Base-by-base conservation (phyloP, 2,329 filamentous ascomycete genomes). In the Penicillium sp. region DNA sequence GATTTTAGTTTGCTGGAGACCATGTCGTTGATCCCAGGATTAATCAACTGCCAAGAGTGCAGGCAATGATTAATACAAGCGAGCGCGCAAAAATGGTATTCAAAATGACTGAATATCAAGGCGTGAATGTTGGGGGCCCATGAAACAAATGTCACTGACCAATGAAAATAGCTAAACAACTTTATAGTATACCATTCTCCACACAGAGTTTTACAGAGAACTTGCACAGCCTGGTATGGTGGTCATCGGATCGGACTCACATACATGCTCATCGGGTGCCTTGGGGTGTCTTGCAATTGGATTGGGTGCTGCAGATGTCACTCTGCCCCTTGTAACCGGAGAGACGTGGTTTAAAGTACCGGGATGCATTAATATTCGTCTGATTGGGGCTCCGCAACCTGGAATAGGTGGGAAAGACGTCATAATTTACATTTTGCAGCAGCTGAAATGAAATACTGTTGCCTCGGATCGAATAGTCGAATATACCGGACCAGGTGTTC, bases 1-100 rank as follows among this genome's bases (percentile, higher is more conserved):
- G 81, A 0, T 78, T 84, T 60, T 84, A 81, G 82, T 74, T 84
- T 15, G 81, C 82, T 0, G 79, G 78, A 1, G 82, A 84, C 66
- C 82, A 84, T 64, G 74, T 79, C 4, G 80, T 84, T 10, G 80
- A 84, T 56, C 82, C 82, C 1, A 71, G 79, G 1, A 67, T 78
- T 10, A 76, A 76, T 33, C 62, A 76, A 28, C 62, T 66, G 1
- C 78, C 80, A 6, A 63, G 72, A 35, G 70, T 79, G 44, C 69
- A 75, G 59, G 64, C 61, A 10, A 68, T 82, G 7, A 73, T 81
- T 13, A 69, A 74, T 2, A 62, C 72, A 4, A 71, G 71, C 5
- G 78, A 81, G 50, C 68, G 66, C 54, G 78, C 78, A 5, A 73
- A 75, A 53, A 59, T 72, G 19, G 71, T 73, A 9, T 80, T 79